These are phyloP conservation scores for Simplicillium sp. DNA, from an alignment of 2,329 filamentous ascomycete species.

Conservation along the genomic window DNA sequence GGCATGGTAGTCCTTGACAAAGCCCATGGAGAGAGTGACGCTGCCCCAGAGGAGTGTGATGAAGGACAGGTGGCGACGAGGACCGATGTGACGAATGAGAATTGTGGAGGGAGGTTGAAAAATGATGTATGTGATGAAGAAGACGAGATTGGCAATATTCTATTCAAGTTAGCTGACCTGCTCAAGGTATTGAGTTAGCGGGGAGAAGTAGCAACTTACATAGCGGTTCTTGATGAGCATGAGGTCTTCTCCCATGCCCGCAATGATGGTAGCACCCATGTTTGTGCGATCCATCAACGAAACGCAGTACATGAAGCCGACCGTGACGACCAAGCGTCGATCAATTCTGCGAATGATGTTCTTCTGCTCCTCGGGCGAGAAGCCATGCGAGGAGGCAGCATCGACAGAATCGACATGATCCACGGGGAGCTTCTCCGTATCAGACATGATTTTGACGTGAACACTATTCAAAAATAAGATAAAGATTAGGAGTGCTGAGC, in stretches of 20 bases:
- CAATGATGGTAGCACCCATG: slow-evolving; percentile 62
- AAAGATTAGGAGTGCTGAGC: too few relatives aligned
- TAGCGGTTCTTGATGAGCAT: slow-evolving; percentile 34
- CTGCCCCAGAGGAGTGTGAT: slow-evolving; percentile 52
- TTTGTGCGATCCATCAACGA: slow-evolving; percentile 75
- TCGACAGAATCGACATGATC: slow-evolving; percentile 7
- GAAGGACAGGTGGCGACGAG: slow-evolving; percentile 42
- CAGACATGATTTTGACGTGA: too few relatives aligned
- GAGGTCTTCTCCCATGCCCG: slow-evolving; percentile 47
- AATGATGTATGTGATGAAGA: slow-evolving; percentile 64
- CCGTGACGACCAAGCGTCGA: slow-evolving; percentile 49
- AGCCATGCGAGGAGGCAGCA: slow-evolving; percentile 28
- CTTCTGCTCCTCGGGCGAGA: slow-evolving; percentile 52
- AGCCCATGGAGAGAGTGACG: slow-evolving; percentile 58
- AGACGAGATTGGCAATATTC: slow-evolving; percentile 61
- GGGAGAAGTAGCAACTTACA: slow-evolving; percentile 17
- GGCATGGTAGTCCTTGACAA: slow-evolving; percentile 39
- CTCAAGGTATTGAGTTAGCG: not conserved
- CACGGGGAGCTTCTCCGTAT: too few relatives aligned
- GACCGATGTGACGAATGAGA: slow-evolving; percentile 56
- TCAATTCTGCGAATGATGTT: slow-evolving; percentile 64
- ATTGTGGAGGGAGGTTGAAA: slow-evolving; percentile 66
- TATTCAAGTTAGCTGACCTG: slow-evolving; percentile 11
- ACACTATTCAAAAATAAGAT: too few relatives aligned
- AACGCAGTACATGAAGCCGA: slow-evolving; percentile 62